Conservation (phyloP, 1,284 basidiomycete species). For the Leccinum pachyderme region DNA sequence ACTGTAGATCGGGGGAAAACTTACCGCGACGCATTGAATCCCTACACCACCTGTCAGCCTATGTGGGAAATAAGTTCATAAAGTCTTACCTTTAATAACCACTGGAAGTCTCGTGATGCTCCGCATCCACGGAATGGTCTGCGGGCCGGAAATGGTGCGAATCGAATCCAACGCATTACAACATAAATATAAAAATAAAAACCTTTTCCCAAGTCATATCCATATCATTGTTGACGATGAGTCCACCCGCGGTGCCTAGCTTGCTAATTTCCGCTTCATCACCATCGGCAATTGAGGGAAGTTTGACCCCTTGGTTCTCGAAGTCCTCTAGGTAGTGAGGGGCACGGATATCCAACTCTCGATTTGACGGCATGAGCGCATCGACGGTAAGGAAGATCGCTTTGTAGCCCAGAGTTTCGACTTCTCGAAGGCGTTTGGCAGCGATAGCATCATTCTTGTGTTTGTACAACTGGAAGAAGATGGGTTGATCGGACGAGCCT, state of each 20-base stretch:
- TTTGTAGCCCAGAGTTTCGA: conserved; percentile 73
- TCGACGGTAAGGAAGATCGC: conserved; percentile 93
- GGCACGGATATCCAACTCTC: conserved; percentile 75
- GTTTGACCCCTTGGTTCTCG: conserved; percentile 40
- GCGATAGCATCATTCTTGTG: conserved; percentile 70
- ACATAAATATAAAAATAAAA: not conserved
- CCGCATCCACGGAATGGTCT: conserved; percentile 80
- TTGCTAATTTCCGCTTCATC: conserved; percentile 38
- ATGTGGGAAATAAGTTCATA: not conserved
- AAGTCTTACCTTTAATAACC: conserved; percentile 71
- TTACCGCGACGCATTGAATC: conserved; percentile 73
- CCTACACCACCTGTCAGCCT: conserved; percentile 38
- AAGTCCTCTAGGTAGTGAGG: conserved; percentile 63
- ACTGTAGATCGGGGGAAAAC: not conserved
- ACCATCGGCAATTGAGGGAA: conserved; percentile 26
- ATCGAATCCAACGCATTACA: not conserved
- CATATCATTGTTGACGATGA: conserved; percentile 61
- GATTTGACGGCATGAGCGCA: conserved; percentile 81
- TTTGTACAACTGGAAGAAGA: conserved; percentile 91
- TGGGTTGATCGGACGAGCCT: conserved; percentile 57
- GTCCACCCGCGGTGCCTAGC: conserved; percentile 64
- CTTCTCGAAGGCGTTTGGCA: conserved; percentile 68
- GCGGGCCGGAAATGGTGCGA: conserved; percentile 7
- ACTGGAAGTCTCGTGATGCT: conserved; percentile 77
- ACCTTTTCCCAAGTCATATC: conserved; percentile 76